phyloP scores from a whole-genome alignment of 1,284 basidiomycete genomes.

The Amylostereum chailletii region DNA sequence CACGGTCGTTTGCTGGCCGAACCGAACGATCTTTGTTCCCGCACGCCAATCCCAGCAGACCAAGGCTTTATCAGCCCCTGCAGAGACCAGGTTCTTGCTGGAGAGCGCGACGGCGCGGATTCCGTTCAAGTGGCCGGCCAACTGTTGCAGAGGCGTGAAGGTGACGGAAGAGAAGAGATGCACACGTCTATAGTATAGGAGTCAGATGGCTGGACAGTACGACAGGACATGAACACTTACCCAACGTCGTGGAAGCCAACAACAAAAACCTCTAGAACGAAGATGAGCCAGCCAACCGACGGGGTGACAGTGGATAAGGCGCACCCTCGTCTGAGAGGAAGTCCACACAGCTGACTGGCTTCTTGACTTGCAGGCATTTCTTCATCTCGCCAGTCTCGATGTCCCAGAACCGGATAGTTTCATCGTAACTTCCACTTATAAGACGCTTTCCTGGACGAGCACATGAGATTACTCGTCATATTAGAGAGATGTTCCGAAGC shows the following conservation, averaged over 20 bases:
- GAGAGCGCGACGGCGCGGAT: constrained; percentile 85
- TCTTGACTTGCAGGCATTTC: constrained; percentile 75
- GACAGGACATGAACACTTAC: constrained; percentile 28
- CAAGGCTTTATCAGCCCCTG: constrained; percentile 83
- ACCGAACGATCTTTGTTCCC: constrained; percentile 81
- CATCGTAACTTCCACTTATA: constrained; percentile 86
- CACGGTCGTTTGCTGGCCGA: constrained; percentile 89
- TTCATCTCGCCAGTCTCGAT: constrained; percentile 73
- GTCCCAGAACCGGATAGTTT: constrained; percentile 87
- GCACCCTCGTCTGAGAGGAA: constrained; percentile 73
- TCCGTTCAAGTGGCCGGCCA: constrained; percentile 77
- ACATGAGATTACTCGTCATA: background rate
- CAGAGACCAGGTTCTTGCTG: constrained; percentile 78
- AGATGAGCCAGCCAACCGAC: background rate
- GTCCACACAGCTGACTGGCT: constrained; percentile 86
- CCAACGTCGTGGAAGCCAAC: constrained; percentile 91
- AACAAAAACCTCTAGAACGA: constrained; percentile 67
- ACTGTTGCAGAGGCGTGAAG: constrained; percentile 72
- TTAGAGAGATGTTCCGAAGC: constrained; percentile 10
- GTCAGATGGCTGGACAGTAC: constrained; percentile 1
- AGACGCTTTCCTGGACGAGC: constrained; percentile 49
- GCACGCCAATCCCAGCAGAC: constrained; percentile 87
- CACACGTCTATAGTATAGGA: constrained; percentile 44
- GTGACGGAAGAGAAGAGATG: constrained; percentile 77
- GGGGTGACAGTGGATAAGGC: constrained; percentile 9